Evolutionary conservation across 2,329 filamentous ascomycete species (phyloP), one percentile per base, ranked within the genome.

Genomic region (Aureobasidium musti): DNA sequence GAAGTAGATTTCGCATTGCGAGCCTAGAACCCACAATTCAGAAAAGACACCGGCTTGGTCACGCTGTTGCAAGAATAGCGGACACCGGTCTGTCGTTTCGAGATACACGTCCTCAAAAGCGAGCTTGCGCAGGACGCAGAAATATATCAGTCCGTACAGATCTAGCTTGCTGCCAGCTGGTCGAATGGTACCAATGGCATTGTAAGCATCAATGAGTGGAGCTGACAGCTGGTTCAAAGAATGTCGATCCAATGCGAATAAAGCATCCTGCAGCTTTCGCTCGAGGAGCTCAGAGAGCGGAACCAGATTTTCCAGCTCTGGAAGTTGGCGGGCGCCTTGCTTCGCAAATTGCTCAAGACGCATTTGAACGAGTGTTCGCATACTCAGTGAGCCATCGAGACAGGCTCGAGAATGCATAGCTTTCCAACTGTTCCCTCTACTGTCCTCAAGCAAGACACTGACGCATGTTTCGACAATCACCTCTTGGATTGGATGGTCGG

Each of bases 11-110:
- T 87, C 85, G 71, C 86, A 89, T 64, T 86, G 83, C 3, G 86
- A 88, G 1, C 86, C 86, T 1, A 88, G 77, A 0, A 85, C 86
- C 74, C 87, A 88, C 0, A 87, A 82, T 72, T 88, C 86, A 0
- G 86, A 83, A 70, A 88, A 88, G 7, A 85, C 85, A 37, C 85
- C 86, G 17, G 86, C 86, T 73, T 89, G 86, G 66, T 88, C 86
- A 1, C 85, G 79, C 66, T 87, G 86, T 23, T 82, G 80, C 64
- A 87, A 84, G 74, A 87, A 86, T 11, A 87, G 77, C 0, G 85
- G 86, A 70, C 87, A 87, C 8, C 85, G 79, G 71, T 88, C 86
- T 0, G 84, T 86, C 1, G 87, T 84, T 73, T 88, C 86, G 14
- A 85, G 77, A 71, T 87, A 88, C 0, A 88, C 83, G 67, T 89